A percentile compares a stretch with the other conserved stretches of the same genome.
Evolutionary conservation across 306 rosid genomes (phyloP).

Genomic region (Quercus engelmannii): DNA sequence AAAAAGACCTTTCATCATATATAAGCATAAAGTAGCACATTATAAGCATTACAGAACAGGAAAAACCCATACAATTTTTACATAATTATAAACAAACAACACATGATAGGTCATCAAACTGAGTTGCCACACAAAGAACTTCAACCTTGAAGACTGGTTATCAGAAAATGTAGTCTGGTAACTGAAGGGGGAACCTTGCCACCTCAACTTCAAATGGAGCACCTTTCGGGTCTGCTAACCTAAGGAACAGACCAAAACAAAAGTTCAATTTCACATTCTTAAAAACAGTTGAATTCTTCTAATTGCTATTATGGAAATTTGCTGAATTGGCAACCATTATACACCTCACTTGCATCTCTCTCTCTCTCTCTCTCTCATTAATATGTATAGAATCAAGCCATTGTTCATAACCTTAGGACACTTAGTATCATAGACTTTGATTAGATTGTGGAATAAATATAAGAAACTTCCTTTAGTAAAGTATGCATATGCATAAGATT

Average conservation of each 20-base stretch:
- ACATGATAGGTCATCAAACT: neutral
- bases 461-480: neutral
- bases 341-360: neutral
- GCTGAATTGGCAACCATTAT: neutral
- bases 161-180: slow-evolving; percentile 82
- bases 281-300: slow-evolving; percentile 9
- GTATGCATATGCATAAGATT: neutral
- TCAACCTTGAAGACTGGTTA: neutral
- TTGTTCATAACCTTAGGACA: neutral
- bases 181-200: slow-evolving; percentile 63
- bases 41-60: neutral
- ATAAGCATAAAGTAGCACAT: neutral
- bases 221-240: slow-evolving; percentile 49
- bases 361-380: neutral
- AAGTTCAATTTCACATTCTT: neutral
- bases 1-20: neutral
- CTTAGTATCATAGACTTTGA: neutral
- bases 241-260: slow-evolving; percentile 11
- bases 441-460: neutral
- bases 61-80: neutral
- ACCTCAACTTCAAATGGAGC: slow-evolving; percentile 61
- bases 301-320: neutral
- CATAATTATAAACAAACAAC: neutral
- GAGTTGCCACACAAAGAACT: neutral
- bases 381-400: neutral